Conservation (phyloP, 768 basidiomycete species). For the Boletellus ananiceps region DNA sequence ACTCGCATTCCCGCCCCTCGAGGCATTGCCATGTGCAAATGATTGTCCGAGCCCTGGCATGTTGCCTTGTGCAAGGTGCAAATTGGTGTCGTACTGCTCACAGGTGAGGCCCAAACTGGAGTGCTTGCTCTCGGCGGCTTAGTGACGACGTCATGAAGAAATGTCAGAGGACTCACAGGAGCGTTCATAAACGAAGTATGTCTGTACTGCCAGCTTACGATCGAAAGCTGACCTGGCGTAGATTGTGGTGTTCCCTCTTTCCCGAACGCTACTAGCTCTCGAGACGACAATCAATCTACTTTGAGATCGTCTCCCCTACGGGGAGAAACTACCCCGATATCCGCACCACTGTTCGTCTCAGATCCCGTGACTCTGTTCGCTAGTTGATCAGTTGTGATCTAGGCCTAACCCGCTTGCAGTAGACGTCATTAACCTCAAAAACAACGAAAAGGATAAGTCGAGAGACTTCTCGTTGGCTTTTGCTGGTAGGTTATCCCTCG, state of each 20-base stretch:
- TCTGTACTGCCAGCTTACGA: neutral
- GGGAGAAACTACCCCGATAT: neutral
- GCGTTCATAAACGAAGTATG: conserved; percentile 33
- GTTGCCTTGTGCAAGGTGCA: conserved; percentile 26
- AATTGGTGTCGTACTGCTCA: conserved; percentile 43
- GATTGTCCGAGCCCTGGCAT: conserved; percentile 27
- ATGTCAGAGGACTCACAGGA: conserved; percentile 37
- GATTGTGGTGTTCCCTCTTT: conserved; percentile 13
- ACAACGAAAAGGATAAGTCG: conserved; percentile 17
- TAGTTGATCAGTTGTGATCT: conserved; percentile 1
- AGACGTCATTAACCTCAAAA: conserved; percentile 26
- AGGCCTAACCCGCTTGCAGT: conserved; percentile 24
- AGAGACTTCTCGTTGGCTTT: conserved; percentile 23
- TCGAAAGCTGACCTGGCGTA: neutral
- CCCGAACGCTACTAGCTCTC: neutral
- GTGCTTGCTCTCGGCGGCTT: neutral
- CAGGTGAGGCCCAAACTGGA: conserved; percentile 13
- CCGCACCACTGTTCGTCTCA: conserved; percentile 23
- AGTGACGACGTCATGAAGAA: conserved; percentile 21
- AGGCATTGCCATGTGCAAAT: conserved; percentile 32
- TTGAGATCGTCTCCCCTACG: neutral
- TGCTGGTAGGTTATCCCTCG: conserved; percentile 9
- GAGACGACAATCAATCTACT: neutral
- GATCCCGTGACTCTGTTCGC: conserved; percentile 1
- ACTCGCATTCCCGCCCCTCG: conserved; percentile 22